Conservation (phyloP, 768 basidiomycete genomes). For the Podaxis pistillaris region DNA sequence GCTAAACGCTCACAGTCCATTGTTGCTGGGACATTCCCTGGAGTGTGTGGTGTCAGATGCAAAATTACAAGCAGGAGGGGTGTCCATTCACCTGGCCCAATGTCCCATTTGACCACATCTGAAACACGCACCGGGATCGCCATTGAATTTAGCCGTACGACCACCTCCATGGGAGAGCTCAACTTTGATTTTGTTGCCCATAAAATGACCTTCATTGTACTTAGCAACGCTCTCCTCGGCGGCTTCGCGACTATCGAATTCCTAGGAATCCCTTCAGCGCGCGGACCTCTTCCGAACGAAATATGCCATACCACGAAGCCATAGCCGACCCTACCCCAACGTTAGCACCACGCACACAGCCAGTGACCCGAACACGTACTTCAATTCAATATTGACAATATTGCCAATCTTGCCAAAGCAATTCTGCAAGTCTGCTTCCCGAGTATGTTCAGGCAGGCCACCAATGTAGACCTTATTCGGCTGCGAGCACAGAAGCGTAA, state of each 20-base stretch:
- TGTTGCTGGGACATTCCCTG: constrained; percentile 73
- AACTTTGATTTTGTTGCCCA: constrained; percentile 91
- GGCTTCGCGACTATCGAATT: constrained; percentile 78
- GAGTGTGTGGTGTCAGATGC: constrained; percentile 4
- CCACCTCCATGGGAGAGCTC: constrained; percentile 85
- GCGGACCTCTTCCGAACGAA: not conserved
- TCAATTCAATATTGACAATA: constrained; percentile 77
- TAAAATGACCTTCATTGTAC: constrained; percentile 86
- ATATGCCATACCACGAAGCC: constrained; percentile 77
- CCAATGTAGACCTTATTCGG: constrained; percentile 94
- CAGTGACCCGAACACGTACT: constrained; percentile 48
- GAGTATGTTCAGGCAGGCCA: constrained; percentile 84
- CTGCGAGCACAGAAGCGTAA: constrained; percentile 68
- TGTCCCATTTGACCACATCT: constrained; percentile 84
- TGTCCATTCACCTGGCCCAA: constrained; percentile 73
- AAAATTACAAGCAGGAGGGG: constrained; percentile 5
- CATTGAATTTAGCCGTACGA: constrained; percentile 73
- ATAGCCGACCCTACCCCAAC: constrained; percentile 65
- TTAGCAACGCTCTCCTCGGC: constrained; percentile 87
- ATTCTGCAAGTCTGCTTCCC: constrained; percentile 78
- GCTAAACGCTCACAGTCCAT: constrained; percentile 44
- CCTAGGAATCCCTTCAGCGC: constrained; percentile 39
- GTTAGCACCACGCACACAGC: constrained; percentile 17
- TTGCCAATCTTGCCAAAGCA: constrained; percentile 85
- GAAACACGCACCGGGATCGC: constrained; percentile 88